Percentiles rank a stretch among this genome's conserved stretches.
phyloP scores from a whole-genome alignment of 2,329 filamentous ascomycete genomes.

The Alternaria arbusti region DNA sequence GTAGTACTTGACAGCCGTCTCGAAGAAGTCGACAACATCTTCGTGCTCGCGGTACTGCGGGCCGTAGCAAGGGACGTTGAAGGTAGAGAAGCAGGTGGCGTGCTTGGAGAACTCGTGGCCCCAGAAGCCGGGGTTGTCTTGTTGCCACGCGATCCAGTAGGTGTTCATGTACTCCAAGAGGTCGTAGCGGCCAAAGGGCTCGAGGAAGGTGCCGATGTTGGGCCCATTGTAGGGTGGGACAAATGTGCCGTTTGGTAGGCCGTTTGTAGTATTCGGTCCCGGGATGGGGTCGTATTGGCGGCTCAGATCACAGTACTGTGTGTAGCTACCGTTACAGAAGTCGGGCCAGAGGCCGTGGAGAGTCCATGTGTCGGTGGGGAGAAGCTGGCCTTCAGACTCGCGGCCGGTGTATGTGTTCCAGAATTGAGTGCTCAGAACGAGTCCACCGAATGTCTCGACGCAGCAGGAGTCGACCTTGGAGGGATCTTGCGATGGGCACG shows the following conservation, averaged over 20 bases:
- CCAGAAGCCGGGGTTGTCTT: constrained; percentile 67
- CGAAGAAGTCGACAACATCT: constrained; percentile 69
- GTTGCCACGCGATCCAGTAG: constrained; percentile 66
- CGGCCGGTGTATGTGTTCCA: constrained; percentile 70
- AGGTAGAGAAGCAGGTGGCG: constrained; percentile 71
- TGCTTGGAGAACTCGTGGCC: constrained; percentile 73
- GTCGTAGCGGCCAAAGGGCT: constrained; percentile 64
- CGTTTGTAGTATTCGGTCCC: constrained; percentile 68
- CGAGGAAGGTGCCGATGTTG: constrained; percentile 65
- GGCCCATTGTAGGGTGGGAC: constrained; percentile 66
- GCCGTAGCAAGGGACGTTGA: constrained; percentile 70
- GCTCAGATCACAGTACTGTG: constrained; percentile 70
- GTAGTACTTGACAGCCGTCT: constrained; percentile 66
- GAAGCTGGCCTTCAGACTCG: constrained; percentile 63
- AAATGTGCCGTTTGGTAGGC: constrained; percentile 57
- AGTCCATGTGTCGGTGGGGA: constrained; percentile 64
- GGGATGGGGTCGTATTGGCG: constrained; percentile 70
- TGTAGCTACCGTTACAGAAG: constrained; percentile 64
- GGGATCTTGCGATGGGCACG: constrained; percentile 40
- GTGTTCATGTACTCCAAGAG: constrained; percentile 71
- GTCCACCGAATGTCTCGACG: constrained; percentile 68
- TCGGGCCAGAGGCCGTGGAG: constrained; percentile 58
- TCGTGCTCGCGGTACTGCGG: constrained; percentile 62
- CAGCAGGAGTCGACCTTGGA: constrained; percentile 66
- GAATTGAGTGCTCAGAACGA: constrained; percentile 68